Conservation (phyloP, 1,284 basidiomycete genomes). For the Abortiporus biennis region DNA sequence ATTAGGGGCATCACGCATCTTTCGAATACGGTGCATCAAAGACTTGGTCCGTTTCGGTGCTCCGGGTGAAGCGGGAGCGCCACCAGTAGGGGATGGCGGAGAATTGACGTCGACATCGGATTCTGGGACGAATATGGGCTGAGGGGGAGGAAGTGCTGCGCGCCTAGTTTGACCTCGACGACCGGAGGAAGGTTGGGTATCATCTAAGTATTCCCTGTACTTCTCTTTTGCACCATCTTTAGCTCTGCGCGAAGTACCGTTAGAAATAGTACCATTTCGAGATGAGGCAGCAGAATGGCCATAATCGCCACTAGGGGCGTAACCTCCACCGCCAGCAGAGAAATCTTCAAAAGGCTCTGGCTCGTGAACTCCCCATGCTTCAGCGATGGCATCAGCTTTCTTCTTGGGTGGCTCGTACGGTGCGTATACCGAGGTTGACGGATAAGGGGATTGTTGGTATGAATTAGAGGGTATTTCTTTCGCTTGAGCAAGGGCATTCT, state of each 20-base stretch:
- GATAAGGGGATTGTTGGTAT: conserved; percentile 43
- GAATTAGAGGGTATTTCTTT: conserved; percentile 25
- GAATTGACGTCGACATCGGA: conserved; percentile 30
- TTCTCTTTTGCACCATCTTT: conserved; percentile 31
- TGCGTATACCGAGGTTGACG: conserved; percentile 42
- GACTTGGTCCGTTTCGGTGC: conserved; percentile 69
- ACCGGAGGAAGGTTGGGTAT: conserved; percentile 19
- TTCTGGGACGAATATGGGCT: conserved; percentile 69
- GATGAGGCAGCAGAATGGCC: conserved; percentile 40
- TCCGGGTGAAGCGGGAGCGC: conserved; percentile 26
- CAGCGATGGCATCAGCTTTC: conserved; percentile 74
- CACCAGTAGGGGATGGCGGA: conserved; percentile 25
- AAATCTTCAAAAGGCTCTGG: conserved; percentile 86
- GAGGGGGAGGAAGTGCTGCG: conserved; percentile 61
- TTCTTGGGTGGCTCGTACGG: conserved; percentile 62
- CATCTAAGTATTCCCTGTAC: conserved; percentile 36
- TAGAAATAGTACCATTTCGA: conserved; percentile 25
- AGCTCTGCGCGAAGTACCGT: conserved; percentile 13
- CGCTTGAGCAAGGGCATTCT: conserved; percentile 25
- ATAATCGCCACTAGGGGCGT: conserved; percentile 37
- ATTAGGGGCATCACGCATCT: conserved; percentile 77
- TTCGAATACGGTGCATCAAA: conserved; percentile 77
- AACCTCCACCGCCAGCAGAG: conserved; percentile 59
- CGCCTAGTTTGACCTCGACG: conserved; percentile 21
- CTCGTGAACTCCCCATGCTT: conserved; percentile 85